Conservation (phyloP, 441 rosid genomes). For the Syzygium malaccense region DNA sequence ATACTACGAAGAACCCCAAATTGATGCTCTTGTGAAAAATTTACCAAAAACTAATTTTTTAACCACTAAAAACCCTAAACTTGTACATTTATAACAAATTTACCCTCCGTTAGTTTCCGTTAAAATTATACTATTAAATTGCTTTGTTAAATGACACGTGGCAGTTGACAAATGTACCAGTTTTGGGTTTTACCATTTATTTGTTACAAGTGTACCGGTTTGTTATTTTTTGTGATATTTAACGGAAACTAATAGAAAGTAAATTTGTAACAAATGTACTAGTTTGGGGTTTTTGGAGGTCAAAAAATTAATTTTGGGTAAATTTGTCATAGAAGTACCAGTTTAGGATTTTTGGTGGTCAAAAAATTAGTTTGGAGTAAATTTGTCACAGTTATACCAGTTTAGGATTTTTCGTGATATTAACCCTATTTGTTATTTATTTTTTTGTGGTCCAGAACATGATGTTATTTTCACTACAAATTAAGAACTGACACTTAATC, state of each 20-base stretch:
- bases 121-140: too few species aligned
- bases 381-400: rapidly evolving
- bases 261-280: rapidly evolving
- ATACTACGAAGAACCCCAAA: too few species aligned
- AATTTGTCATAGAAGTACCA: rapidly evolving
- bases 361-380: neutral
- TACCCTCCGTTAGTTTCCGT: neutral
- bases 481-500: too few species aligned
- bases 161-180: too few species aligned
- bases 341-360: neutral
- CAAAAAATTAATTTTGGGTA: neutral
- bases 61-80: too few species aligned
- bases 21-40: too few species aligned
- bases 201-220: neutral
- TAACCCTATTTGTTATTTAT: neutral
- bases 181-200: too few species aligned
- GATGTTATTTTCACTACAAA: too few species aligned
- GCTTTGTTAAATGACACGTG: too few species aligned
- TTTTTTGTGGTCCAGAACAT: too few species aligned
- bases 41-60: too few species aligned
- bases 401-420: neutral
- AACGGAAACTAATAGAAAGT: neutral
- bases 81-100: neutral
- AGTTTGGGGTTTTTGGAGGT: neutral
- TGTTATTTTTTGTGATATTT: neutral